Evolutionary conservation across 495 filamentous ascomycete species (phyloP).

Genomic region (Penicillium riverlandense): DNA sequence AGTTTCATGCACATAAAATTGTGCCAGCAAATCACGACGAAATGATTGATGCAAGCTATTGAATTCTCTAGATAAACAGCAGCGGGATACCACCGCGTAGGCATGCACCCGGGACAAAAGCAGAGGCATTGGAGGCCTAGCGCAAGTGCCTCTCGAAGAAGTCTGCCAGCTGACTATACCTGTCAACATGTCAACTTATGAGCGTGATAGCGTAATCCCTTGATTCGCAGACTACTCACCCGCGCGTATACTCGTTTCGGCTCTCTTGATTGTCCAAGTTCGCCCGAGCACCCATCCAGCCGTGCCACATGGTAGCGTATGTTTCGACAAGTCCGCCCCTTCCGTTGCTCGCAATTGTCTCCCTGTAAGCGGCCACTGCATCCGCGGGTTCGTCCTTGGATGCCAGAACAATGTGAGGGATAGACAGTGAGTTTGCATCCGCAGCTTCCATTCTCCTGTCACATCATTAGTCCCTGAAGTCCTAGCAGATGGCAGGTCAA

Average conservation of each 20-base stretch:
- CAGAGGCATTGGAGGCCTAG: neutral
- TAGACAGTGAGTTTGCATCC: slow-evolving; percentile 38
- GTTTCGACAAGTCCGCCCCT: slow-evolving; percentile 39
- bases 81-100: too few relatives aligned
- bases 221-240: slow-evolving; percentile 33
- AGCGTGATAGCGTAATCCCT: too few relatives aligned
- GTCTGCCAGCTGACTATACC: slow-evolving; percentile 32
- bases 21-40: too few relatives aligned
- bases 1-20: too few relatives aligned
- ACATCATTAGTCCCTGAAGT: neutral
- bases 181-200: neutral
- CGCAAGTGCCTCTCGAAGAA: slow-evolving; percentile 39
- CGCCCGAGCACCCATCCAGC: slow-evolving; percentile 57
- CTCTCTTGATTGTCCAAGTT: slow-evolving; percentile 44
- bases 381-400: slow-evolving; percentile 46
- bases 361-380: slow-evolving; percentile 28
- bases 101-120: too few relatives aligned
- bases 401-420: slow-evolving; percentile 48
- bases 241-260: slow-evolving; percentile 44
- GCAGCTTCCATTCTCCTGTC: slow-evolving; percentile 27
- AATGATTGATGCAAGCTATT: too few relatives aligned
- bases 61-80: neutral
- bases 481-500: neutral
- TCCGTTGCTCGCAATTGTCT: slow-evolving; percentile 30
- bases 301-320: slow-evolving; percentile 48